Base-by-base conservation (phyloP, 257 asterid genomes). In the Knoxia roxburghii region DNA sequence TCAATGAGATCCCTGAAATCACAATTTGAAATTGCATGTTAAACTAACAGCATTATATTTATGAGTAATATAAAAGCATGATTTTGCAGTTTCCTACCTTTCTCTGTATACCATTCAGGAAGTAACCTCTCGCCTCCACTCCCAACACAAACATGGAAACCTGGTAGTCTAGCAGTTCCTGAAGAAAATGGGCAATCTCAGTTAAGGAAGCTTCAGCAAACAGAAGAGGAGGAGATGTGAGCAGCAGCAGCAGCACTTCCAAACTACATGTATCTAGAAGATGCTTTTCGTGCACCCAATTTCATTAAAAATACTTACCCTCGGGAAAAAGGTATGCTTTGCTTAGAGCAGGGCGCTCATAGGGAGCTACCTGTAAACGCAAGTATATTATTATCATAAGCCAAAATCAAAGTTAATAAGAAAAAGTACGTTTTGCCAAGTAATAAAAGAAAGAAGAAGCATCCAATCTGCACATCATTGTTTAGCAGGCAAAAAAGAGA, bases 281-380 rank as follows among this genome's bases (percentile, higher is more conserved):
- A 5, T 53, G 54, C 32, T 49, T 3, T 48, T 11, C 0, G 11
- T 27, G 46, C 48, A 32, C 30, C 30, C 63, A n/a, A 68, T 17
- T 43, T 60, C 54, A 72, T 54, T 49, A 70, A 24, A 71, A 83
- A 24, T 71, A 83, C 94, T 84, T 76, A 88, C 98, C 98, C 78
- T 93, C 88, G 35, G 98, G 98, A 65, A 90, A 89, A 65, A 93
- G 86, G 84, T 93, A 93, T 55, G 85, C 96, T 78, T 93, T 93
- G 81, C 99, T 90, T 60, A 93, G 94, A 27, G 98, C 97, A 35
- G 98, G 98, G 35, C 98, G 97, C 83, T 93, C 98, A 81, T 90
- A 93, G 45, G 99, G 97, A 81, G 99, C 99, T 73, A 93, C 98
- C 98, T 93, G 84, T 70, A 82, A 67, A 33, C 21, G 64, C 27